These are phyloP conservation scores for Piloderma croceum DNA, from an alignment of 768 basidiomycete genomes.

Conservation along the genomic window DNA sequence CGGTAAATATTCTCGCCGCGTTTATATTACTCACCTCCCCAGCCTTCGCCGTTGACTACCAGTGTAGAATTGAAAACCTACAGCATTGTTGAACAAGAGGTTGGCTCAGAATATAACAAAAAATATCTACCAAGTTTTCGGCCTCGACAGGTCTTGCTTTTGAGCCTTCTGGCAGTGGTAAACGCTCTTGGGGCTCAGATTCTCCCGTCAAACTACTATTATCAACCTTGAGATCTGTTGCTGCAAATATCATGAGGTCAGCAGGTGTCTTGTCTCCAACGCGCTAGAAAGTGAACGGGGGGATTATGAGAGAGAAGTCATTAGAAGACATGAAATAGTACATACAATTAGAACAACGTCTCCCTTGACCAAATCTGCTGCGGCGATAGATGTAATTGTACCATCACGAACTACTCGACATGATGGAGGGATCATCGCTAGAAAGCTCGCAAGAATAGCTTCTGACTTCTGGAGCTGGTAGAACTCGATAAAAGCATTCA, in stretches of 20 bases:
- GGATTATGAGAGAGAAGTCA: background rate
- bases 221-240: slow-evolving; percentile 63
- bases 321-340: slow-evolving; percentile 3
- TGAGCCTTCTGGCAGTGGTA: slow-evolving; percentile 41
- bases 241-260: slow-evolving; percentile 53
- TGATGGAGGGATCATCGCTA: slow-evolving; percentile 69
- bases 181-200: slow-evolving; percentile 62
- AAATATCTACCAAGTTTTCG: slow-evolving; percentile 48
- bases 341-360: slow-evolving; percentile 59
- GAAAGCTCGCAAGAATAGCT: slow-evolving; percentile 64
- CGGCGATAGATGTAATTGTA: slow-evolving; percentile 48
- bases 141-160: slow-evolving; percentile 51
- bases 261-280: slow-evolving; percentile 69
- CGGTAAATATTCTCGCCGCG: background rate
- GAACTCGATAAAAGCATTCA: slow-evolving; percentile 68
- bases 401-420: slow-evolving; percentile 60
- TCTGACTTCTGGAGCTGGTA: slow-evolving; percentile 69
- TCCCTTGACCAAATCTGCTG: slow-evolving; percentile 59
- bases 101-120: background rate
- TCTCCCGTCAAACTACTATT: slow-evolving; percentile 69
- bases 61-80: slow-evolving; percentile 69
- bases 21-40: slow-evolving; percentile 50
- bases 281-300: slow-evolving; percentile 33
- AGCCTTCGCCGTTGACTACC: slow-evolving; percentile 66
- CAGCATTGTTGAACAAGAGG: slow-evolving; percentile 5